Evolutionary conservation across 805 yeast genomes (phyloP), one percentile per base, ranked within the genome.

Genomic region (Candida pini): DNA sequence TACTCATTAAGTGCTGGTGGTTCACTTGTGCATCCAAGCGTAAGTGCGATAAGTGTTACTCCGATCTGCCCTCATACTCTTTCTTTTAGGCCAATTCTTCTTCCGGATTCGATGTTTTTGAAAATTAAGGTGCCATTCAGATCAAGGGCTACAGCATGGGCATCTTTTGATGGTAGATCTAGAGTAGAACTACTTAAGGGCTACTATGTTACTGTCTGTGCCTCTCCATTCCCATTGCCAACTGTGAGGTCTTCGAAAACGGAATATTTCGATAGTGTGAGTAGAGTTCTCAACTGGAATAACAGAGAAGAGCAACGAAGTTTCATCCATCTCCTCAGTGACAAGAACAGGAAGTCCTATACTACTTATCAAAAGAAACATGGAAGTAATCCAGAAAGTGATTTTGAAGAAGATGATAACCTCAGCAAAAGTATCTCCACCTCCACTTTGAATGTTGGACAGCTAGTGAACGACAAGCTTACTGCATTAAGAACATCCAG

Each of bases 1-100:
- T 90, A 90, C 58, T 88, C 96, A 1, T 66, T 90, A 32, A 81
- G 95, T 28, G 97, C 97, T 0, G 97, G 97, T 10, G 97, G 97
- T 1, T 81, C 96, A 0, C 69, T 90, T 32, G 95, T 90, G 4
- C 96, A 89, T 50, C 97, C 97, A 0, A 88, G 86, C 21, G 95
- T 90, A 12, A 81, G 88, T 41, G 96, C 96, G 8, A 84, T 89
- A 20, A 78, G 88, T 36, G 88, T 90, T 6, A 88, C 97, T 0
- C 97, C 97, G 0, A 88, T 90, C 39, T 90, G 97, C 55, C 97
- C 97, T 1, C 97, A 90, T 54, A 87, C 97, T 0, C 68, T 90
- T 30, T 84, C 95, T 6, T 90, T 90, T 63, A 69, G 97, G 45
- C 97, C 97, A 3, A 82, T 90, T 35, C 68, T 90, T 38, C 66